Base-by-base conservation (phyloP, 2,329 filamentous ascomycete genomes). In the Cercospora zeina region DNA sequence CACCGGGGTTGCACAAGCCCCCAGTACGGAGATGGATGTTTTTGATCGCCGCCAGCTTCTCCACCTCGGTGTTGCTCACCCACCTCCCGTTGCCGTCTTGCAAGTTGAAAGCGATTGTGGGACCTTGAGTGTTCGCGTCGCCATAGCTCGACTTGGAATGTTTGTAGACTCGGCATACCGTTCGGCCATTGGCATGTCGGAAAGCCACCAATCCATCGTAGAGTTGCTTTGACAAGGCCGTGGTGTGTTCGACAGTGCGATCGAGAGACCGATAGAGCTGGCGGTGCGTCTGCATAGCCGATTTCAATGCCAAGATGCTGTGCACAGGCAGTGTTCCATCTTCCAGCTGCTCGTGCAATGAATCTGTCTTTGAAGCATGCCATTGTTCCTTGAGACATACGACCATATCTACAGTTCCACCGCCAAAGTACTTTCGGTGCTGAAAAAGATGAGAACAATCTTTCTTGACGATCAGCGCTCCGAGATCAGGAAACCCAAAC, bases 401-500 rank as follows among this genome's bases (percentile, higher is more conserved):
- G 0, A 97, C 91, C 83, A 93, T 89, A 70, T 96, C 92, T 0
- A 97, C 93, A 0, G 93, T 97, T 3, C 95, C 95, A 6, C 93
- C 95, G 5, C 93, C 93, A 76, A 99, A 99, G 71, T 96, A 99
- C 65, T 80, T 87, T 63, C 91, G 85, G 45, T 81, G 79, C 33
- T 83, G 79, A 42, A 75, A 72, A 51, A 96, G 87, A 39, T 82
- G 74, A 6, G 84, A 85, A 11, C 89, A 85, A 33, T 85, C 81
- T 68, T 90, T 92, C 45, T 89, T 86, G 11, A 97, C 86, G 31
- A 97, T 86, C 62, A 99, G 77, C 1, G 88, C 92, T 1, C 93
- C 93, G 1, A 97, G 80, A 73, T 97, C 91, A 0, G 93, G 93
- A 67, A 97, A 97, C 1, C 95, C 93, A 74, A 97, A 97, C n/a